Evolutionary conservation across 1,284 basidiomycete species (phyloP).

Genomic region (Vanrija pseudolonga): DNA sequence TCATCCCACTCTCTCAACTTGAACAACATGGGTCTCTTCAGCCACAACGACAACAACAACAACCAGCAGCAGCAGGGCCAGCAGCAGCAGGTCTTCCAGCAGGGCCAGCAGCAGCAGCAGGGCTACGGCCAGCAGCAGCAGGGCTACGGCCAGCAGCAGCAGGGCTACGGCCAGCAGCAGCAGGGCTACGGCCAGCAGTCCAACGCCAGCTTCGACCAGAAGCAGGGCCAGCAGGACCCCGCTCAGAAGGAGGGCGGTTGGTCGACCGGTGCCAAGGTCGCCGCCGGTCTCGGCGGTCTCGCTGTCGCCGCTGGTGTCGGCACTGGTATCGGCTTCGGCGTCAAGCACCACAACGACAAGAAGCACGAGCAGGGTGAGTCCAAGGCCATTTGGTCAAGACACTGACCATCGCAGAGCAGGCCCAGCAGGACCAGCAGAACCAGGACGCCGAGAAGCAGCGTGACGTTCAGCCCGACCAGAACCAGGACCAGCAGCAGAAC

Average conservation of each 20-base stretch:
- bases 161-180: too few relatives aligned
- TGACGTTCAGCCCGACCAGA: not conserved
- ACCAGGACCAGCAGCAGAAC: conserved; percentile 2
- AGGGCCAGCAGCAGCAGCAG: not conserved
- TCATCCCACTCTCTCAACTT: not conserved
- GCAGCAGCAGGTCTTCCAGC: conserved; percentile 1
- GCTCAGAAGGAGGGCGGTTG: not conserved
- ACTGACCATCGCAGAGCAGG: not conserved
- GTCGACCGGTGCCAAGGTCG: not conserved
- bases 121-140: not conserved
- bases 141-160: too few relatives aligned
- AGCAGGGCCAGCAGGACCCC: too few relatives aligned
- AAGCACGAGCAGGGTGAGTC: too few relatives aligned
- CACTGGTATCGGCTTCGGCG: not conserved
- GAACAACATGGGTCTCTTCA: not conserved
- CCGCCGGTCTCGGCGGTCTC: conserved; percentile 1
- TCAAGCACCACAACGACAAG: too few relatives aligned
- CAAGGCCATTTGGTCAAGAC: too few relatives aligned
- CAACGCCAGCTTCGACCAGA: too few relatives aligned
- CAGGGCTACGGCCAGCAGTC: not conserved
- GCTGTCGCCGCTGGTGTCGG: not conserved
- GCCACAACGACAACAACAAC: not conserved
- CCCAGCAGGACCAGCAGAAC: too few relatives aligned
- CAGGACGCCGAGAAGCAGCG: too few relatives aligned
- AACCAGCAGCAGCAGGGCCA: not conserved